Evolutionary conservation across 139 green algal genomes (phyloP).

Genomic region (Yamagishiella unicocca): DNA sequence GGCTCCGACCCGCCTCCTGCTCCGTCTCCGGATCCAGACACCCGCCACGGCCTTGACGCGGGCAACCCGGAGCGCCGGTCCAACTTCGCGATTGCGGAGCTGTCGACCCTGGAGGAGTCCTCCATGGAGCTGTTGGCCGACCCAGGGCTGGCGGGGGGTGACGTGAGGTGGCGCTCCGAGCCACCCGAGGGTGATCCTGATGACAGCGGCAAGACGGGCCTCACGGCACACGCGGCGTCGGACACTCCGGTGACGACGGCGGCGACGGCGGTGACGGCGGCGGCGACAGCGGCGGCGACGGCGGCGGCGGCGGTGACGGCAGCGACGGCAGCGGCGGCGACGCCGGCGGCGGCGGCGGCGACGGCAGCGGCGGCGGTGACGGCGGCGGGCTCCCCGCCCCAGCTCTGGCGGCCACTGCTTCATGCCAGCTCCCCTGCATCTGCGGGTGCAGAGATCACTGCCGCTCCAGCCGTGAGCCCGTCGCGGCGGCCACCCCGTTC

Average conservation of each 20-base stretch:
- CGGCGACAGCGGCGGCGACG: not conserved
- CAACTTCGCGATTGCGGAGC: not conserved
- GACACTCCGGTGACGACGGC: too few relatives aligned
- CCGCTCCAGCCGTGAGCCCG: too few relatives aligned
- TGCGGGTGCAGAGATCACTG: not conserved
- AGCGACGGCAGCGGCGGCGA: not conserved
- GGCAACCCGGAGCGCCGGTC: not conserved
- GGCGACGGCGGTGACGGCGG: not conserved
- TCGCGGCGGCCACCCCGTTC: too few relatives aligned
- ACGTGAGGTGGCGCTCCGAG: too few relatives aligned
- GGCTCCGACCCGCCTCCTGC: too few relatives aligned
- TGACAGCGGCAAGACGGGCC: too few relatives aligned
- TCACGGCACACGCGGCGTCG: too few relatives aligned
- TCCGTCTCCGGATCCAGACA: not conserved
- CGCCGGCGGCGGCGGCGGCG: not conserved
- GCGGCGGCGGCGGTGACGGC: not conserved
- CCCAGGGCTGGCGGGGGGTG: too few relatives aligned
- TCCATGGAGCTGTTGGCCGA: not conserved
- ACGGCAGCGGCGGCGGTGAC: not conserved
- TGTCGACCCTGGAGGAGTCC: not conserved
- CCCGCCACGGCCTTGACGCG: not conserved
- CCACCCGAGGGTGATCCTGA: too few relatives aligned
- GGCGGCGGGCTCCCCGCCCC: not conserved
- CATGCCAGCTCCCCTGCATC: not conserved
- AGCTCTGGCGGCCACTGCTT: not conserved